phyloP scores from a whole-genome alignment of 441 rosid species.

The Euphorbia neoarborescens region DNA sequence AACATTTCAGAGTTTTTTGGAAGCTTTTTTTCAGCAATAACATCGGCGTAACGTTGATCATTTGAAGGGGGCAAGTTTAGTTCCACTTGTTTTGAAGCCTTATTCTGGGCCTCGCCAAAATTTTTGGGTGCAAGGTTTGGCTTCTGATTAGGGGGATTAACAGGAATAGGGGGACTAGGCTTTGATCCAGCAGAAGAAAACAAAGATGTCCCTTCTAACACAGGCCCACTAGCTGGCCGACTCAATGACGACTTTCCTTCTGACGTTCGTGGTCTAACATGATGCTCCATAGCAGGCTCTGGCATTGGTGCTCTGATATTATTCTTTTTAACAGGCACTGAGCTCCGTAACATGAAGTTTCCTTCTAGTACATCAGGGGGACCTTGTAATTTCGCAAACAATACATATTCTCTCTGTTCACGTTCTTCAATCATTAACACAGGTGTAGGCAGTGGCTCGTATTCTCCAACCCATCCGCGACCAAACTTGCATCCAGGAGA shows the following conservation, averaged over 20 bases:
- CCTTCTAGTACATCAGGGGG: conserved; percentile 28
- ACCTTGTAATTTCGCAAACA: conserved; percentile 30
- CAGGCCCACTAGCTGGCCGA: conserved; percentile 27
- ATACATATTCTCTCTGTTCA: conserved; percentile 34
- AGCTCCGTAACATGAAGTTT: conserved; percentile 27
- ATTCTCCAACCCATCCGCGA: conserved; percentile 97
- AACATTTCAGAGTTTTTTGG: conserved; percentile 36
- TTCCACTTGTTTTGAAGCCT: conserved; percentile 57
- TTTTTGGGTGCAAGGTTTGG: conserved; percentile 34
- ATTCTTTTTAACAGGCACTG: conserved; percentile 29
- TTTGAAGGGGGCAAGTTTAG: conserved; percentile 60
- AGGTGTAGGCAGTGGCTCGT: conserved; percentile 81
- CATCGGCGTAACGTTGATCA: conserved; percentile 35
- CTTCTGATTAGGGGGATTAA: conserved; percentile 29
- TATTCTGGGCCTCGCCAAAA: conserved; percentile 33
- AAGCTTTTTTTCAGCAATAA: conserved; percentile 34
- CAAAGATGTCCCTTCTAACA: conserved; percentile 31
- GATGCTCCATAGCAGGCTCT: conserved; percentile 18
- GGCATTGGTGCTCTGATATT: conserved; percentile 19
- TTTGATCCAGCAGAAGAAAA: conserved; percentile 32
- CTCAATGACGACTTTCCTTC: conserved; percentile 35
- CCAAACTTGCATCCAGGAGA: conserved; percentile 84
- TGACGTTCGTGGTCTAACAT: conserved; percentile 13
- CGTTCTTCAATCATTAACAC: conserved; percentile 49
- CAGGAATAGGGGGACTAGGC: conserved; percentile 20